A percentile compares a stretch with the other conserved stretches of the same genome.
Evolutionary conservation across 345 rosid species (phyloP).

Genomic region (Hibiscus syriacus): DNA sequence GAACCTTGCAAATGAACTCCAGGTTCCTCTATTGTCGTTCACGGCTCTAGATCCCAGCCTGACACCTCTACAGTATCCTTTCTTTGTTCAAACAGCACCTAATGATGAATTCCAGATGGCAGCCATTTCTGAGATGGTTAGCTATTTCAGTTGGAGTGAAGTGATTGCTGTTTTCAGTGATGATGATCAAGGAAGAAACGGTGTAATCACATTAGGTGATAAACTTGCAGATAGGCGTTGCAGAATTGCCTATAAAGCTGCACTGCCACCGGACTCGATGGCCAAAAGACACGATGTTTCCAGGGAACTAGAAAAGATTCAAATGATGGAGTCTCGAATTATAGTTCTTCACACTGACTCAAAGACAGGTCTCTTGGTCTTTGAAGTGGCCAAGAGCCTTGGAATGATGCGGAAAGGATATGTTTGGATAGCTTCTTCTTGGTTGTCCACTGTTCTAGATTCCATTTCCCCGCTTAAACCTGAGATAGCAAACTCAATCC

Average conservation of each 20-base stretch:
- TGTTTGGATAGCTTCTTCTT: conserved; percentile 81
- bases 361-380: conserved; percentile 48
- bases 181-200: conserved; percentile 78
- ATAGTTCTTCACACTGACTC: conserved; percentile 53
- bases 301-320: conserved; percentile 45
- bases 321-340: conserved; percentile 67
- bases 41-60: conserved; percentile 77
- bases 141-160: conserved; percentile 60
- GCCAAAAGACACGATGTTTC: conserved; percentile 36
- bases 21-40: conserved; percentile 72
- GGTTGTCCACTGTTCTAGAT: conserved; percentile 76
- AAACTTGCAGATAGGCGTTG: conserved; percentile 62
- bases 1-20: conserved; percentile 72
- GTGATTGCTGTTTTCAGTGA: conserved; percentile 62
- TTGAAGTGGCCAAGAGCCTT: conserved; percentile 62
- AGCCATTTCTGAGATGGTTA: conserved; percentile 74
- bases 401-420: conserved; percentile 77
- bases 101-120: conserved; percentile 71
- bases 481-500: conserved; percentile 26
- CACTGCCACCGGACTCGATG: conserved; percentile 53
- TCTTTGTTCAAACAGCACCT: conserved; percentile 88
- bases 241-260: conserved; percentile 67
- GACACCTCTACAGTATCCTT: conserved; percentile 82
- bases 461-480: conserved; percentile 30
- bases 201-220: conserved; percentile 53